Percentiles rank a stretch among this genome's conserved stretches.
Conservation (phyloP, 306 rosid genomes). For the Begonia peltatifolia region DNA sequence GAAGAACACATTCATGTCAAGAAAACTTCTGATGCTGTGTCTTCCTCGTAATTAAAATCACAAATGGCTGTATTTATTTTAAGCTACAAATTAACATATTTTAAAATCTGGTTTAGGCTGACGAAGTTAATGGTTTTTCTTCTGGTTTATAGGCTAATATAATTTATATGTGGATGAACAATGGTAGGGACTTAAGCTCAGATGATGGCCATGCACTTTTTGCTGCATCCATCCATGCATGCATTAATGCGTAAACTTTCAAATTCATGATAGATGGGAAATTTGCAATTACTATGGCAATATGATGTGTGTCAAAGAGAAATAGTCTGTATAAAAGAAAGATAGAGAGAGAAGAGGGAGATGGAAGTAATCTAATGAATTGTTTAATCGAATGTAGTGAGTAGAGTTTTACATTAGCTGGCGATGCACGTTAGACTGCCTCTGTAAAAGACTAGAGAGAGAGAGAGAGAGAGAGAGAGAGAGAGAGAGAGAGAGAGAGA, state of each 20-base stretch:
- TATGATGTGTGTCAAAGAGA: constrained; percentile 1
- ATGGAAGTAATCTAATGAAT: constrained; percentile 5
- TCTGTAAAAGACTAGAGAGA: background rate
- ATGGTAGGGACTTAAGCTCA: too few species aligned
- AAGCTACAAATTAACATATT: too few species aligned
- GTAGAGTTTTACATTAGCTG: constrained; percentile 40
- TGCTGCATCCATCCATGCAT: background rate
- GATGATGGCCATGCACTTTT: too few species aligned
- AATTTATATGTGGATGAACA: too few species aligned
- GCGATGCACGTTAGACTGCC: constrained; percentile 38
- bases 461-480: constrained; percentile 2
- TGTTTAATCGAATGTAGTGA: constrained; percentile 2
- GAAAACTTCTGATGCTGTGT: too few species aligned
- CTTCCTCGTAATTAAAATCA: too few species aligned
- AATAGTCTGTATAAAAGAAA: constrained; percentile 4
- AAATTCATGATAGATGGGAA: background rate
- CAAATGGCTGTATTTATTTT: too few species aligned
- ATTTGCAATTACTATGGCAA: too few species aligned
- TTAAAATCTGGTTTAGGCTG: too few species aligned
- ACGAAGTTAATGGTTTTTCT: too few species aligned
- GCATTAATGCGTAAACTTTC: background rate
- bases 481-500: constrained; percentile 6
- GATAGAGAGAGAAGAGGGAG: constrained; percentile 6
- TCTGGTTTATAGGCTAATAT: too few species aligned
- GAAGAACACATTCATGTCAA: background rate